A percentile compares a stretch with the other conserved stretches of the same genome.
Conservation (phyloP, 2,329 filamentous ascomycete species). For the Fusarium pilosicola region DNA sequence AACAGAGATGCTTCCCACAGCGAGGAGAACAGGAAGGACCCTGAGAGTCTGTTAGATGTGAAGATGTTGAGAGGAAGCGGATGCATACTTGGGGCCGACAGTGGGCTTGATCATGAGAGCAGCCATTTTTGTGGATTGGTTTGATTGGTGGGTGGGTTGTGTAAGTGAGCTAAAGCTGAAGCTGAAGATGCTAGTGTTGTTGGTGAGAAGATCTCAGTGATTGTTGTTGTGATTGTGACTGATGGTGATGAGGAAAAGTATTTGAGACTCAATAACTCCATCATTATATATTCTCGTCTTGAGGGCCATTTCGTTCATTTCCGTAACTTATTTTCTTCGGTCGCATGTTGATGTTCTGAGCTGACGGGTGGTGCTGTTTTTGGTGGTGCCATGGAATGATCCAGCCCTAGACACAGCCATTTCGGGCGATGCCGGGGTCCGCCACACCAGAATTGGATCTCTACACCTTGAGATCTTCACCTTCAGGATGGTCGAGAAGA, state of each 20-base stretch:
- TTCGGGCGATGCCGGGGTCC: slow-evolving; percentile 33
- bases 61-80: too few species aligned
- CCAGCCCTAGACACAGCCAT: slow-evolving; percentile 25
- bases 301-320: not conserved
- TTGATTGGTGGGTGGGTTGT: slow-evolving; percentile 24
- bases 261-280: not conserved
- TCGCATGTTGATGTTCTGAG: slow-evolving; percentile 41
- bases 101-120: slow-evolving; percentile 34
- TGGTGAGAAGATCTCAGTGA: slow-evolving; percentile 22
- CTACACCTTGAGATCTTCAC: not conserved
- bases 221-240: slow-evolving; percentile 20
- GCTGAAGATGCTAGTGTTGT: slow-evolving; percentile 8
- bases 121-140: slow-evolving; percentile 31
- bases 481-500: not conserved
- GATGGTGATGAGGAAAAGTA: slow-evolving; percentile 13
- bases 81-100: slow-evolving; percentile 29
- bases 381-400: slow-evolving; percentile 37
- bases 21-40: slow-evolving; percentile 36
- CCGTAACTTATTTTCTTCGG: not conserved
- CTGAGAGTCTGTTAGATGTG: not conserved
- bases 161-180: slow-evolving; percentile 17
- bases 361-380: slow-evolving; percentile 24
- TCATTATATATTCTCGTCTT: slow-evolving; percentile 27
- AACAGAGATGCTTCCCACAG: slow-evolving; percentile 37
- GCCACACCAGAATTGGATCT: not conserved